phyloP scores from a whole-genome alignment of 768 basidiomycete genomes.

The Naganishia onofrii region DNA sequence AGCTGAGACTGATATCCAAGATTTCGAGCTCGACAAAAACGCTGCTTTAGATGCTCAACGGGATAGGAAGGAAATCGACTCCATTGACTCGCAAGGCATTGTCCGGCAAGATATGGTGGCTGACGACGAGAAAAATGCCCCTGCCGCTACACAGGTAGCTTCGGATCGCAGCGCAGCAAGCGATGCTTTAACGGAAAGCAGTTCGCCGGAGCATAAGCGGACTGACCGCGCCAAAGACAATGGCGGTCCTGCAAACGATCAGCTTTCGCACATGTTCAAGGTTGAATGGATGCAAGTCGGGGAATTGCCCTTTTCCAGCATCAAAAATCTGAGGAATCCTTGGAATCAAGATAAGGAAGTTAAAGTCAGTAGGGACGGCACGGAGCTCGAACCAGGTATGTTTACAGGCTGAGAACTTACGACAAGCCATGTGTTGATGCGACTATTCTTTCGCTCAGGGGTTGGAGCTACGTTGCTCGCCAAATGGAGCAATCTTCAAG shows the following conservation, averaged over 20 bases:
- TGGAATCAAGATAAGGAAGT: conserved; percentile 76
- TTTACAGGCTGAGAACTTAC: background rate
- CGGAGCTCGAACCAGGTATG: conserved; percentile 75
- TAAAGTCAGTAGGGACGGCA: conserved; percentile 66
- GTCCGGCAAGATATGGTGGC: conserved; percentile 47
- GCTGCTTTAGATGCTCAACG: conserved; percentile 1
- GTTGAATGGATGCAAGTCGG: conserved; percentile 76
- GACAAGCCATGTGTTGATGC: background rate
- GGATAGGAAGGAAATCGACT: background rate
- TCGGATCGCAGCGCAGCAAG: conserved; percentile 6
- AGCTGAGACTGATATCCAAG: background rate
- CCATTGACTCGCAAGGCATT: conserved; percentile 33
- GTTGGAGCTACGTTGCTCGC: conserved; percentile 24
- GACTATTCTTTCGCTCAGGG: background rate
- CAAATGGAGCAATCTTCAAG: conserved; percentile 17
- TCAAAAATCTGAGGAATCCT: conserved; percentile 77
- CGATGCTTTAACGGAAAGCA: background rate
- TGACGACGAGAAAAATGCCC: conserved; percentile 4
- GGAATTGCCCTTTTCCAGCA: conserved; percentile 69
- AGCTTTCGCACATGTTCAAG: conserved; percentile 62
- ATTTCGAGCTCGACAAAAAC: conserved; percentile 25
- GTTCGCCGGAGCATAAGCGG: background rate
- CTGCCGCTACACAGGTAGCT: background rate
- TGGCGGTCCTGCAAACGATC: background rate
- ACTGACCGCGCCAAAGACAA: background rate